These are phyloP conservation scores for Solanum corneliomulleri DNA, from an alignment of 257 asterid genomes.

Conservation along the genomic window DNA sequence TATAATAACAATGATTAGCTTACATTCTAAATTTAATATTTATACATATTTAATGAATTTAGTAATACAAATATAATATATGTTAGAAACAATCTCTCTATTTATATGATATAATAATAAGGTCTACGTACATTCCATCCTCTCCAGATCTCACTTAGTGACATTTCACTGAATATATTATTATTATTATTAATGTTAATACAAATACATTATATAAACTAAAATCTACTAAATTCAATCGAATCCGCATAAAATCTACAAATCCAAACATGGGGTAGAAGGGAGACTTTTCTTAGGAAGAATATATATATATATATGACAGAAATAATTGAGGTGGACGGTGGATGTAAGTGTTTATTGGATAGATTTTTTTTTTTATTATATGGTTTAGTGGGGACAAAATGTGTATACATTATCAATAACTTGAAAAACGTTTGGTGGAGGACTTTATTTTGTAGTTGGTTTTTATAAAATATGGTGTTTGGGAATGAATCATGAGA, in stretches of 20 bases:
- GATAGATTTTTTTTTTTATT: not conserved
- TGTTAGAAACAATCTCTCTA: rapidly evolving
- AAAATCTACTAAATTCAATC: not conserved
- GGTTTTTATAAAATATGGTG: not conserved
- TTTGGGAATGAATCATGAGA: too few relatives aligned
- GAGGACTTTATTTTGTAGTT: not conserved
- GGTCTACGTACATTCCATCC: rapidly evolving
- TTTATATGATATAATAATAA: rapidly evolving
- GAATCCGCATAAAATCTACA: rapidly evolving
- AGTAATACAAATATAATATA: rapidly evolving
- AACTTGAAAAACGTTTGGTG: not conserved
- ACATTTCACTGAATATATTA: too few relatives aligned
- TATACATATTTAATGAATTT: too few relatives aligned
- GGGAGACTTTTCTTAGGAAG: not conserved
- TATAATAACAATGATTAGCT: too few relatives aligned
- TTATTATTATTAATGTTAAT: too few relatives aligned
- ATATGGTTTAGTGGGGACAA: not conserved
- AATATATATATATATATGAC: not conserved
- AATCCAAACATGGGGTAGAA: not conserved
- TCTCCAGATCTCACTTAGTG: rapidly evolving
- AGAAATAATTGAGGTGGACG: not conserved
- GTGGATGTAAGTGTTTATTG: not conserved
- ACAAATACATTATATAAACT: too few relatives aligned
- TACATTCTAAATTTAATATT: too few relatives aligned
- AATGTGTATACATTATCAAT: not conserved